Evolutionary conservation across 2,329 filamentous ascomycete genomes (phyloP).

Genomic region (Stagonosporopsis chrysanthemi): DNA sequence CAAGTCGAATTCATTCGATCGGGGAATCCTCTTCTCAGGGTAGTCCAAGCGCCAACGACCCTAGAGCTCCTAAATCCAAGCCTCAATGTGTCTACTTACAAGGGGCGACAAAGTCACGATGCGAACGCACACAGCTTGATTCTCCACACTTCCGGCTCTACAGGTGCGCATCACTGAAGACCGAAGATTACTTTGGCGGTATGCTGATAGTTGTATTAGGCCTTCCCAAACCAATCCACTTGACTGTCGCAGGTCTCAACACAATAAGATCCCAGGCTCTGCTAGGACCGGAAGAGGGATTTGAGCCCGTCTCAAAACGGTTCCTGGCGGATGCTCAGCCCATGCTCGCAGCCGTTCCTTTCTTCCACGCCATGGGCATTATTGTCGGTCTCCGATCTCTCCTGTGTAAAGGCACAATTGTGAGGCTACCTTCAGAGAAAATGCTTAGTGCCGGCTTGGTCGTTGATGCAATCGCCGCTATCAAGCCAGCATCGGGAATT

Average conservation of each 20-base stretch:
- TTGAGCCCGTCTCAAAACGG: slow-evolving; percentile 1
- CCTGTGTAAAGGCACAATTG: slow-evolving; percentile 10
- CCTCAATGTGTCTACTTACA: neutral
- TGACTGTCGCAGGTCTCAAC: slow-evolving; percentile 11
- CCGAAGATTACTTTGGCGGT: fast-evolving
- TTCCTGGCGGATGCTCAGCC: slow-evolving; percentile 8
- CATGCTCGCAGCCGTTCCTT: slow-evolving; percentile 17
- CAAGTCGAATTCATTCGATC: neutral
- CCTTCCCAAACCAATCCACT: slow-evolving; percentile 11
- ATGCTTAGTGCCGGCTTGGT: slow-evolving; percentile 10
- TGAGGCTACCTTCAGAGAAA: slow-evolving; percentile 10
- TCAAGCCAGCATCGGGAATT: slow-evolving; percentile 9
- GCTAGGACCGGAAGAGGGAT: neutral
- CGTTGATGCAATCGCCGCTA: slow-evolving; percentile 7
- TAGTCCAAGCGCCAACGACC: slow-evolving; percentile 1
- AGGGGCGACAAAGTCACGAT: neutral
- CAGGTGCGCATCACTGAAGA: neutral
- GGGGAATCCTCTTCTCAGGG: neutral
- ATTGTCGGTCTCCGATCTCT: slow-evolving; percentile 11
- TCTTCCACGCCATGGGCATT: slow-evolving; percentile 20
- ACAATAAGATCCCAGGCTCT: neutral
- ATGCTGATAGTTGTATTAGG: slow-evolving; percentile 1
- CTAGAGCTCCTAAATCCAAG: slow-evolving; percentile 7
- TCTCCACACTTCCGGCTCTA: slow-evolving; percentile 17
- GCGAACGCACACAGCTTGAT: neutral